phyloP scores from a whole-genome alignment of 345 rosid genomes.

The Lenwebbia sp. region DNA sequence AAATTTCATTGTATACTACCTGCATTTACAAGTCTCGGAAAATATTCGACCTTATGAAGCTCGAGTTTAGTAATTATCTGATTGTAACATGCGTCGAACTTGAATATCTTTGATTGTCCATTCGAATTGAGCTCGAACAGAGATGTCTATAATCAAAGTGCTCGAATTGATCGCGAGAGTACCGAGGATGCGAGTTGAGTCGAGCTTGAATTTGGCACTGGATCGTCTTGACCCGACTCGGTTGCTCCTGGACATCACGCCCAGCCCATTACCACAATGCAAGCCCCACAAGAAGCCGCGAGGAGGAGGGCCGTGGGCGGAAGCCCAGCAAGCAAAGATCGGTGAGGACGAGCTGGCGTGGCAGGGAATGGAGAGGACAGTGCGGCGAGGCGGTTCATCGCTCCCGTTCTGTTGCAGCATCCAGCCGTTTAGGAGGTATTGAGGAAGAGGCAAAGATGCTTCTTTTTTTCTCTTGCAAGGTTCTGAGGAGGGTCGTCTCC shows the following conservation, averaged over 20 bases:
- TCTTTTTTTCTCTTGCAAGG: neutral
- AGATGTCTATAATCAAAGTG: neutral
- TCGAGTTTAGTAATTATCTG: neutral
- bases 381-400: neutral
- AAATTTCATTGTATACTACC: neutral
- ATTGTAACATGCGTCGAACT: neutral
- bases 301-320: neutral
- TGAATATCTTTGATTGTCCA: neutral
- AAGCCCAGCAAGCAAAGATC: neutral
- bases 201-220: neutral
- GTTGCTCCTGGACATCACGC: neutral
- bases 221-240: neutral
- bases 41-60: neutral
- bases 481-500: neutral
- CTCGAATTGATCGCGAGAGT: neutral
- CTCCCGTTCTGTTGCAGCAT: neutral
- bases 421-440: neutral
- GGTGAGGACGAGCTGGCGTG: neutral
- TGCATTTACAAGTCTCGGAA: neutral
- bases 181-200: rapidly evolving
- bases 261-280: neutral
- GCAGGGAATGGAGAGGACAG: neutral
- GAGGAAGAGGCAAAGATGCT: neutral
- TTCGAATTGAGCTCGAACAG: neutral
- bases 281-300: neutral